Evolutionary conservation across 345 rosid species (phyloP).

Genomic region (Camelina hispida): DNA sequence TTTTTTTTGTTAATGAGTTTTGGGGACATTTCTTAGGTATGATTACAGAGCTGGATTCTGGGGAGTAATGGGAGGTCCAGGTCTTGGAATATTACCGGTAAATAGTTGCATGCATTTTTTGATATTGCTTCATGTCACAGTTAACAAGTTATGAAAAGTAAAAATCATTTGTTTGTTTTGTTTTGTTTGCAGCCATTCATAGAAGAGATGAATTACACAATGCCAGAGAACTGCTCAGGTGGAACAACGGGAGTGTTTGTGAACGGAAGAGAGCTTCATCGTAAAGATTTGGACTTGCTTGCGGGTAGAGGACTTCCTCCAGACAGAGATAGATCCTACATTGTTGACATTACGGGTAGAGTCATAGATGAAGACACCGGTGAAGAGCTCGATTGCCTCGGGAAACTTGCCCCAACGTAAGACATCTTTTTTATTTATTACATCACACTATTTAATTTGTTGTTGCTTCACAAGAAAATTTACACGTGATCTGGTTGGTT

Average conservation of each 20-base stretch:
- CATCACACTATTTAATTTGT: neutral
- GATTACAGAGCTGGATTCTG: slow-evolving; percentile 92
- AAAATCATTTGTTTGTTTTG: neutral
- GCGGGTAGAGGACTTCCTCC: slow-evolving; percentile 77
- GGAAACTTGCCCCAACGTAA: slow-evolving; percentile 96
- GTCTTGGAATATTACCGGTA: slow-evolving; percentile 90
- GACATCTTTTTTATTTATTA: slow-evolving; percentile 17
- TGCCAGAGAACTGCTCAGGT: slow-evolving; percentile 80
- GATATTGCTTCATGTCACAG: neutral
- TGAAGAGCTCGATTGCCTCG: slow-evolving; percentile 89
- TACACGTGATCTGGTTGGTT: neutral
- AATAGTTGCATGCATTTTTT: slow-evolving; percentile 27
- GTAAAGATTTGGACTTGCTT: slow-evolving; percentile 82
- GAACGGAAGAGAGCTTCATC: slow-evolving; percentile 91
- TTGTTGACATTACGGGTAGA: slow-evolving; percentile 78
- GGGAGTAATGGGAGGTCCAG: slow-evolving; percentile 86
- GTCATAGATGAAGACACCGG: slow-evolving; percentile 88
- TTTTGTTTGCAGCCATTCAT: slow-evolving; percentile 68
- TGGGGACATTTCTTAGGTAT: slow-evolving; percentile 65
- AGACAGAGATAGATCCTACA: slow-evolving; percentile 70
- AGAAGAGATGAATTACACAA: slow-evolving; percentile 75
- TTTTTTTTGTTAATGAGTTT: slow-evolving; percentile 6
- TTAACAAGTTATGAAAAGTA: slow-evolving; percentile 11
- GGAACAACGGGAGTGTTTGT: slow-evolving; percentile 80
- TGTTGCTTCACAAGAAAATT: neutral